Percentiles rank a stretch among this genome's conserved stretches.
These are phyloP conservation scores for Stagonosporopsis tanaceti DNA, from an alignment of 2,329 filamentous ascomycete genomes.

Conservation along the genomic window DNA sequence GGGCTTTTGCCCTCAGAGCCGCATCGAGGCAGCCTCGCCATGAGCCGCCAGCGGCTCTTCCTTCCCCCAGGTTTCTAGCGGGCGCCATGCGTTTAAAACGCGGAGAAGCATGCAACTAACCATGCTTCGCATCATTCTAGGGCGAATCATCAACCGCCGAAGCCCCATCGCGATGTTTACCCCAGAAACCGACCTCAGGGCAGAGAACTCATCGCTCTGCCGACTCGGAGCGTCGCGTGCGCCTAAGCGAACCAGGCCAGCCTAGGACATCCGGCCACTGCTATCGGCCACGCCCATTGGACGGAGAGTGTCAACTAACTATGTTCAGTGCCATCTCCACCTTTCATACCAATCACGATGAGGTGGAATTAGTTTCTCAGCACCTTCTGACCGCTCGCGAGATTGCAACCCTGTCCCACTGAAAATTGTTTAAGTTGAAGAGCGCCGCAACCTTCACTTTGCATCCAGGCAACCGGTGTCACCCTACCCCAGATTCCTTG, in stretches of 20 bases:
- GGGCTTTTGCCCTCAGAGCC: conserved; percentile 6
- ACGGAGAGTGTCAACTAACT: conserved; percentile 3
- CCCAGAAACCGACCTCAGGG: conserved; percentile 15
- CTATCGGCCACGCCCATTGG: conserved; percentile 5
- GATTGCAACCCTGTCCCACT: conserved; percentile 5
- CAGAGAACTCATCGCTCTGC: conserved; percentile 2
- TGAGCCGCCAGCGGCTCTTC: conserved; percentile 8
- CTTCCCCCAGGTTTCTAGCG: conserved; percentile 18
- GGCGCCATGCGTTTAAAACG: conserved; percentile 19
- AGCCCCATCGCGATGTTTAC: conserved; percentile 14
- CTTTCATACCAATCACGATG: conserved; percentile 11
- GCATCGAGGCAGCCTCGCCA: conserved; percentile 10
- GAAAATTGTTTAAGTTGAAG: conserved; percentile 21
- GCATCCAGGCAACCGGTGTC: conserved; percentile 3
- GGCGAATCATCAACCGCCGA: conserved; percentile 13
- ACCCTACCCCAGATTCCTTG: conserved; percentile 14
- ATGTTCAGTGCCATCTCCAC: conserved; percentile 2
- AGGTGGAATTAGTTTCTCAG: conserved; percentile 8
- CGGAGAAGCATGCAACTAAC: conserved; percentile 20
- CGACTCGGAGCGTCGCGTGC: conserved; percentile 10
- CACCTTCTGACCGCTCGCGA: conserved; percentile 4
- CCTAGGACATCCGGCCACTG: conserved; percentile 4
- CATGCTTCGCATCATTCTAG: conserved; percentile 5
- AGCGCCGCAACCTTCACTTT: conserved; percentile 10
- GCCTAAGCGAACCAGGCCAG: conserved; percentile 8